Conservation (phyloP, 768 basidiomycete genomes). For the Cystobasidium onofrii region DNA sequence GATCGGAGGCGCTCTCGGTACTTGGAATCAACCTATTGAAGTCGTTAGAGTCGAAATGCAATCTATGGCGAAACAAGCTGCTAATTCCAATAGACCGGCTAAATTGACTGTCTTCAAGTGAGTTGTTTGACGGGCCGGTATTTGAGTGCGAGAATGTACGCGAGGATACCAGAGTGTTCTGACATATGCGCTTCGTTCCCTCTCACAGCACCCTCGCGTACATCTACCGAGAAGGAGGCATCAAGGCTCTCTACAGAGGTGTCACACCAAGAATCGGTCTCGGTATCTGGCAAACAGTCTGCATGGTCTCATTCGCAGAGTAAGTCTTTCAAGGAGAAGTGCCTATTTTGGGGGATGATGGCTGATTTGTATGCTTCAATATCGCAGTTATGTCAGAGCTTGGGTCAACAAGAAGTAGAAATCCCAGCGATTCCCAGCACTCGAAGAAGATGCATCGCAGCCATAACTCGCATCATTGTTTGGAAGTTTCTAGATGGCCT, state of each 20-base stretch:
- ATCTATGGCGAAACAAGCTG: conserved; percentile 81
- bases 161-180: neutral
- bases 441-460: no score
- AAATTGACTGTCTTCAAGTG: conserved; percentile 69
- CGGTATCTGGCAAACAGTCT: conserved; percentile 93
- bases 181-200: neutral
- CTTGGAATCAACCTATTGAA: conserved; percentile 99
- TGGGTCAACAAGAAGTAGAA: conserved; percentile 24
- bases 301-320: conserved; percentile 98
- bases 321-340: conserved; percentile 66
- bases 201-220: conserved; percentile 73
- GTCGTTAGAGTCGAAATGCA: conserved; percentile 99
- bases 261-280: conserved; percentile 94
- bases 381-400: conserved; percentile 12
- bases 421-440: no score
- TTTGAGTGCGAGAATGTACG: neutral
- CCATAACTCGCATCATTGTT: no score
- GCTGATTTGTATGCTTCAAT: neutral
- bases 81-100: conserved; percentile 62
- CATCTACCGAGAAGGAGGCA: conserved; percentile 91
- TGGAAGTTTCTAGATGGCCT: no score
- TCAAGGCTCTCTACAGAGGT: conserved; percentile 93
- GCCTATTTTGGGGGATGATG: neutral
- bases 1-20: conserved; percentile 78
- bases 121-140: neutral